Evolutionary conservation across 1,284 basidiomycete species (phyloP).

Genomic region (Trichosporon faecale): DNA sequence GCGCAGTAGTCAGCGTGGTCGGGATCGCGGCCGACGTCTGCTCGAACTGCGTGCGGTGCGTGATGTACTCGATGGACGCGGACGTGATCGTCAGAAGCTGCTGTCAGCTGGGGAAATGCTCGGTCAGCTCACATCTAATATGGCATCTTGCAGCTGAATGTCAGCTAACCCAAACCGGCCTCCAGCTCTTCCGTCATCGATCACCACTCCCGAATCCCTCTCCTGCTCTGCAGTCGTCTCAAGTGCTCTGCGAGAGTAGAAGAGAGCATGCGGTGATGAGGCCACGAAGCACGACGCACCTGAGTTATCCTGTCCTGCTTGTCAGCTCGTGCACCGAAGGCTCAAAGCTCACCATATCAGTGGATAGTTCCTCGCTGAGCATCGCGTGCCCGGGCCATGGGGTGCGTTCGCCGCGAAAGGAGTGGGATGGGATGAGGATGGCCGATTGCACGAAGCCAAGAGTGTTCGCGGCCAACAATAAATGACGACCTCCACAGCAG

Average conservation of each 20-base stretch:
- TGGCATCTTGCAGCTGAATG: slow-evolving; percentile 51
- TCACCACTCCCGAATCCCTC: too few relatives aligned
- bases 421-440: not conserved
- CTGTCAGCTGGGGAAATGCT: not conserved
- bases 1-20: slow-evolving; percentile 34
- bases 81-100: slow-evolving; percentile 51
- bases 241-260: not conserved
- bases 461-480: not conserved
- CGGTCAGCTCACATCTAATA: slow-evolving; percentile 41
- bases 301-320: slow-evolving; percentile 52
- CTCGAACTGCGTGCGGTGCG: slow-evolving; percentile 48
- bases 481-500: slow-evolving; percentile 6
- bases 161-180: not conserved
- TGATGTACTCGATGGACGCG: slow-evolving; percentile 50
- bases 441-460: not conserved
- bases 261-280: not conserved
- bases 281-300: slow-evolving; percentile 17
- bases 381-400: slow-evolving; percentile 38
- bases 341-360: slow-evolving; percentile 46
- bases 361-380: slow-evolving; percentile 52
- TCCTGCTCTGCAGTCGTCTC: not conserved
- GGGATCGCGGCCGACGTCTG: slow-evolving; percentile 44
- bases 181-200: too few relatives aligned
- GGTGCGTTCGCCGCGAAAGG: slow-evolving; percentile 9
- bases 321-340: slow-evolving; percentile 9